phyloP scores from a whole-genome alignment of 129 eudicot genomes.

The Helianthus tuberosus region DNA sequence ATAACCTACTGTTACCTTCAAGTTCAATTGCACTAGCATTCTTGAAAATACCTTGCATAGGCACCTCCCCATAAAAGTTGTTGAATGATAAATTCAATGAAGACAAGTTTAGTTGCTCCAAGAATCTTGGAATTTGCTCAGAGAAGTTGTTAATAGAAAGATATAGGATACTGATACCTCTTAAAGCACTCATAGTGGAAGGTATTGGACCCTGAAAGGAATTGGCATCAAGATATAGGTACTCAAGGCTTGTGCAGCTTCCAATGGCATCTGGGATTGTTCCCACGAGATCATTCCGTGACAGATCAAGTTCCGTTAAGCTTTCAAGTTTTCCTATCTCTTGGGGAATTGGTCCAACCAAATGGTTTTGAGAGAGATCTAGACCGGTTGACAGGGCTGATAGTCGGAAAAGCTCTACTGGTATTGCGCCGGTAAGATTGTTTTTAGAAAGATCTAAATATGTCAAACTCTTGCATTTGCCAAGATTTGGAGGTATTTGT shows the following conservation, averaged over 20 bases:
- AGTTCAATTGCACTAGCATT: slow-evolving; percentile 21
- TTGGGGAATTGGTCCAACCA: slow-evolving; percentile 34
- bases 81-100: slow-evolving; percentile 34
- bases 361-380: slow-evolving; percentile 29
- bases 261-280: slow-evolving; percentile 31
- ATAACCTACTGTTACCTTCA: slow-evolving; percentile 29
- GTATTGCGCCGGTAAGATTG: slow-evolving; percentile 35
- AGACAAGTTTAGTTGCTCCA: slow-evolving; percentile 28
- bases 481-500: slow-evolving; percentile 30
- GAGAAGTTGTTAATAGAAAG: slow-evolving; percentile 40
- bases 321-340: slow-evolving; percentile 35
- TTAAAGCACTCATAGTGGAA: slow-evolving; percentile 9
- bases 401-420: slow-evolving; percentile 21
- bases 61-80: slow-evolving; percentile 39
- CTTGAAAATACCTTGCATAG: slow-evolving; percentile 24
- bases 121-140: slow-evolving; percentile 34
- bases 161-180: slow-evolving; percentile 26
- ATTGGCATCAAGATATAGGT: slow-evolving; percentile 17
- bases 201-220: slow-evolving; percentile 32
- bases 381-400: slow-evolving; percentile 16
- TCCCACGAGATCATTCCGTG: slow-evolving; percentile 30
- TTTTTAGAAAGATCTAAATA: slow-evolving; percentile 20
- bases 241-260: slow-evolving; percentile 32
- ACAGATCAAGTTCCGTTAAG: slow-evolving; percentile 12
- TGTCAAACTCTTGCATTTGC: slow-evolving; percentile 27